phyloP scores from a whole-genome alignment of 176 grass and related monocot species.

The Oryza longistaminata region DNA sequence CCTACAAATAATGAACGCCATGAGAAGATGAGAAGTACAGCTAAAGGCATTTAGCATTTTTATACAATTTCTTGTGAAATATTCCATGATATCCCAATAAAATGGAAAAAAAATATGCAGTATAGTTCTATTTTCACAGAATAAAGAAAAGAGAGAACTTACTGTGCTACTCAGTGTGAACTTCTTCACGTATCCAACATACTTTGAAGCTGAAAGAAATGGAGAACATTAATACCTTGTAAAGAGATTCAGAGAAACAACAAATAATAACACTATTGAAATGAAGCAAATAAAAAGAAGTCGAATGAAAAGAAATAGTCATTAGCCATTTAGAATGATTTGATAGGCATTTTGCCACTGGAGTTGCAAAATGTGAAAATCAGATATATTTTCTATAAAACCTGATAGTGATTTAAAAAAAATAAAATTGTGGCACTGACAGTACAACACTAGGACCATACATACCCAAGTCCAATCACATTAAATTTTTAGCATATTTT shows the following conservation, averaged over 20 bases:
- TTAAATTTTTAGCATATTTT: background rate
- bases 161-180: constrained; percentile 92
- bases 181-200: constrained; percentile 95
- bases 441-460: background rate
- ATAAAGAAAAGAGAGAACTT: constrained; percentile 32
- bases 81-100: constrained; percentile 29
- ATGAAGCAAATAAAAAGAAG: background rate
- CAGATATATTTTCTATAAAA: background rate
- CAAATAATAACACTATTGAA: background rate
- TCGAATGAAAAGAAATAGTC: background rate
- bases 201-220: constrained; percentile 89
- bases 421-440: background rate
- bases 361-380: background rate
- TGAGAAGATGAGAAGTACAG: background rate
- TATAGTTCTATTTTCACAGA: background rate
- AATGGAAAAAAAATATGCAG: constrained; percentile 7
- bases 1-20: background rate
- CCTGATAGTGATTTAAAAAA: background rate
- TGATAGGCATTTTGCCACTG: background rate
- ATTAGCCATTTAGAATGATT: background rate
- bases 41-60: constrained; percentile 9
- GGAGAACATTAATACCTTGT: constrained; percentile 21
- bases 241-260: constrained; percentile 22
- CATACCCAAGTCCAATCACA: background rate
- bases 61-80: background rate